These are phyloP conservation scores for Herpetospermum pedunculosum DNA, from an alignment of 306 rosid species.

Conservation along the genomic window DNA sequence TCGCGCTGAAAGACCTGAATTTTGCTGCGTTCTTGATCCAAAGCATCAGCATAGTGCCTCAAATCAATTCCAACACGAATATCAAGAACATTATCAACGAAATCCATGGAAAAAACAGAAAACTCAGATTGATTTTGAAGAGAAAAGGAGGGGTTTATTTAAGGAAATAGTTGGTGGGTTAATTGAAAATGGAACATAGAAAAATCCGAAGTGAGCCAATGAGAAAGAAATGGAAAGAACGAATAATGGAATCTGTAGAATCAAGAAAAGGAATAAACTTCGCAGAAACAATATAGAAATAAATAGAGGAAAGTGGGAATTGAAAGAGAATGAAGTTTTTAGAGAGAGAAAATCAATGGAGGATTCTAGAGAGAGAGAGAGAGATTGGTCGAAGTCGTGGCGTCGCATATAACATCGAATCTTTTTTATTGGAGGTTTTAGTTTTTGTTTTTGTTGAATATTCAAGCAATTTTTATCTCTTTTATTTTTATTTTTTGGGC, in stretches of 20 bases:
- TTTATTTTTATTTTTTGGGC: neutral
- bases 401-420: slow-evolving; percentile 74
- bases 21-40: slow-evolving; percentile 57
- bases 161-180: neutral
- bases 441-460: neutral
- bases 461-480: neutral
- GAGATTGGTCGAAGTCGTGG: slow-evolving; percentile 49
- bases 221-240: neutral
- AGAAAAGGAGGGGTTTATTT: neutral
- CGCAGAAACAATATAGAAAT: neutral
- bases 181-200: neutral
- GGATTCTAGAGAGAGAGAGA: neutral
- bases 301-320: neutral
- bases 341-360: neutral
- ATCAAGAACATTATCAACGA: neutral
- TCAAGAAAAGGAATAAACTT: slow-evolving; percentile 6
- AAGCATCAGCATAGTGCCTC: slow-evolving; percentile 10
- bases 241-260: neutral
- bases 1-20: slow-evolving; percentile 65
- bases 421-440: slow-evolving; percentile 25
- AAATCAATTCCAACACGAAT: slow-evolving; percentile 1
- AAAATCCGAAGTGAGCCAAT: slow-evolving; percentile 6
- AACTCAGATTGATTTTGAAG: slow-evolving; percentile 13
- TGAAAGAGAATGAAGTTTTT: neutral
- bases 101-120: slow-evolving; percentile 21